Conservation (phyloP, 108 stramenopile genomes). For the Bacterosira constricta region DNA sequence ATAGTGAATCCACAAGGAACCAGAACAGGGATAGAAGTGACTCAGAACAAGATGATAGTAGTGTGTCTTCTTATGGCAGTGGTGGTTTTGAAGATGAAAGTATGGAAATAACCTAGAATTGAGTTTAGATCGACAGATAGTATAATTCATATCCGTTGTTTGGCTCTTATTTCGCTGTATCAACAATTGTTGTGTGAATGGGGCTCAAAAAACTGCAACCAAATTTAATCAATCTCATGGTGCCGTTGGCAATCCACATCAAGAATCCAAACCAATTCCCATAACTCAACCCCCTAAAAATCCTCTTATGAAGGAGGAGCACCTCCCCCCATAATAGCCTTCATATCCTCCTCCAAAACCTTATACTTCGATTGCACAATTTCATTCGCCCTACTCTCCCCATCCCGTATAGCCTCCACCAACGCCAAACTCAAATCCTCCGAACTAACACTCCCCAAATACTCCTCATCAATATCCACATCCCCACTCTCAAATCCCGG, state of each 20-base stretch:
- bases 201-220: no score
- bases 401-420: conserved; percentile 69
- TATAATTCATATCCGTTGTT: no score
- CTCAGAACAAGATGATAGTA: background rate
- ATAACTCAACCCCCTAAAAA: background rate
- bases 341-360: conserved; percentile 67
- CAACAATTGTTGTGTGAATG: no score
- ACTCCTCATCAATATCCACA: conserved; percentile 82
- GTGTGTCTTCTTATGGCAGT: conserved; percentile 1
- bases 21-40: no score
- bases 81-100: conserved; percentile 3
- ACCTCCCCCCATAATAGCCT: conserved; percentile 45
- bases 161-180: no score
- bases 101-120: background rate
- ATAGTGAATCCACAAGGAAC: background rate
- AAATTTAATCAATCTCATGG: no score
- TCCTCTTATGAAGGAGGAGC: conserved; percentile 11
- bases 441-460: conserved; percentile 57
- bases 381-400: conserved; percentile 61
- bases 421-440: conserved; percentile 68
- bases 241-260: no score
- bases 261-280: background rate
- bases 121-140: no score
- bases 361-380: conserved; percentile 72
- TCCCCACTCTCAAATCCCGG: conserved; percentile 72